Base-by-base conservation (phyloP, 2,329 filamentous ascomycete species). In the Colletotrichum navitas region DNA sequence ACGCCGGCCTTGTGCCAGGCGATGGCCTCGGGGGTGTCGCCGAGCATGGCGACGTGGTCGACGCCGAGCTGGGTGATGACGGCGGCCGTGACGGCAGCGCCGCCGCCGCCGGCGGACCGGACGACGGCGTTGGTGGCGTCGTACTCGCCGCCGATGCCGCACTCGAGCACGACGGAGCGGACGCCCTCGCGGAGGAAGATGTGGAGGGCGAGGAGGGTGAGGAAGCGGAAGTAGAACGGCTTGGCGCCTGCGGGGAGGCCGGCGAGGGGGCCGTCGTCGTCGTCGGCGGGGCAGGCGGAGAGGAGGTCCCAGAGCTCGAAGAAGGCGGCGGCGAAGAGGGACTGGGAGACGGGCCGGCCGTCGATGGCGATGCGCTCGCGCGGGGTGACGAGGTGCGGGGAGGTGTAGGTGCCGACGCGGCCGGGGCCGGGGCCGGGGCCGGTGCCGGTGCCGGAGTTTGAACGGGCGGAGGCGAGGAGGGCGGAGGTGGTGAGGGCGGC, bases 1-100 rank as follows among this genome's bases (percentile, higher is more conserved):
- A 93, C 91, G 1, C 91, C 92, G 1, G 90, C 89, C 80, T 93
- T 93, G 80, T 93, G 90, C 91, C 91, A 93, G 0, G 91, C 90
- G 73, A 93, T 92, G 79, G 89, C 85, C 41, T 88, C 88, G 14
- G 92, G 81, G 0, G 89, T 91, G 24, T 85, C 80, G 5, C 92
- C 92, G 1, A 94, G 84, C 26, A 86, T 85, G 63, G 85, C 86
- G 45, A 92, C 86, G 76, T 94, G 92, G 76, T 94, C 92, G 73
- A 93, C 89, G 5, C 90, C 91, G 12, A 93, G 82, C n/a, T 88
- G 87, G 56, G 87, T 90, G 67, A 93, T 89, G 1, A 87, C 91
- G 0, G 87, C 85, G 0, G 85, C 91, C 0, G 87, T 82, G 0
- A 90, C 89, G 16, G 80, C 80, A 63, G 86, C 83, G 0, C 21